Evolutionary conservation across 1,284 basidiomycete species (phyloP).

Genomic region (Jaminaea rosea): DNA sequence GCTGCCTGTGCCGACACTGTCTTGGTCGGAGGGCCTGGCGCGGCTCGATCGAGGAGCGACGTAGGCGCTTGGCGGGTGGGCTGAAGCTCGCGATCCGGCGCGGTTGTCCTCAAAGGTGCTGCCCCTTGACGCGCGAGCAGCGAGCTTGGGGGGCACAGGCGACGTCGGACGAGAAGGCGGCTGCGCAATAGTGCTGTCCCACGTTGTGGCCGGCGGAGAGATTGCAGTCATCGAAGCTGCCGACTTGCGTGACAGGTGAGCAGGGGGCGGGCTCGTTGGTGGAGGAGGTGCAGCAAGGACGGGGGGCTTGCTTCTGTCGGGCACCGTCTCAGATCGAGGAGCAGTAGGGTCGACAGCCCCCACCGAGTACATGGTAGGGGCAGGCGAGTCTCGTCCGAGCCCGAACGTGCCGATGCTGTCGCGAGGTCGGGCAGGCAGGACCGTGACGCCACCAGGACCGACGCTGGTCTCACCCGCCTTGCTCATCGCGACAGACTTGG

Average conservation of each 20-base stretch:
- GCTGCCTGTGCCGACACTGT: too few species aligned
- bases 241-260: slow-evolving; percentile 14
- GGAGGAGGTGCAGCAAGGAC: slow-evolving; percentile 33
- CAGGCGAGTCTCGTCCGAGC: slow-evolving; percentile 18
- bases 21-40: too few species aligned
- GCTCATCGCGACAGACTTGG: background rate
- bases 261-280: slow-evolving; percentile 32
- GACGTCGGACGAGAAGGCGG: slow-evolving; percentile 26
- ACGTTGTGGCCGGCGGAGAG: too few species aligned
- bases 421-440: slow-evolving; percentile 10
- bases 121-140: too few species aligned
- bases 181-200: too few species aligned
- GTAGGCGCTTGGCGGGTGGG: too few species aligned
- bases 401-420: slow-evolving; percentile 30
- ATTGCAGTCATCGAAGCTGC: too few species aligned
- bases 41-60: too few species aligned
- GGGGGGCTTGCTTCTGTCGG: slow-evolving; percentile 31
- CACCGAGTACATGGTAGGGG: slow-evolving; percentile 19
- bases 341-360: slow-evolving; percentile 21
- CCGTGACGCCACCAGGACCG: background rate
- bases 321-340: slow-evolving; percentile 11
- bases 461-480: background rate
- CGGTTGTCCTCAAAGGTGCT: too few species aligned
- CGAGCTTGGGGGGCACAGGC: slow-evolving; percentile 27
- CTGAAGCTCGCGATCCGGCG: too few species aligned